Evolutionary conservation across 2,329 filamentous ascomycete species (phyloP), one percentile per base, ranked within the genome.

Genomic region (Sporothrix euskadiensis): DNA sequence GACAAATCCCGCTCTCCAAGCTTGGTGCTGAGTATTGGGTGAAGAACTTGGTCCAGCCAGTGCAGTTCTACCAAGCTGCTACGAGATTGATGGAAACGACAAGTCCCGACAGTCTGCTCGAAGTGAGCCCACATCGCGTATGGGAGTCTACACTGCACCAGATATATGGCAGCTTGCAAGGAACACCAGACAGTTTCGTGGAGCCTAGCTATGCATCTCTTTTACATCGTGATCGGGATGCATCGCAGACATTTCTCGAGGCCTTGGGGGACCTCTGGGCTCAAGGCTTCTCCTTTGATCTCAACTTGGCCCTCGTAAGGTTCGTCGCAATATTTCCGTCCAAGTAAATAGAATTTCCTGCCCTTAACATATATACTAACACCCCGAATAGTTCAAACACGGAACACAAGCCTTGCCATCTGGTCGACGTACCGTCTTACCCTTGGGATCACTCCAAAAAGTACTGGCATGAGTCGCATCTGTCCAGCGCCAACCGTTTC

Each of bases 391-490:
- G 26, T 61, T 6, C n/a, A 22, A 22, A 14, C 39, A 57, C 26
- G 26, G 44, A 44, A 4, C 39, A 9, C 0, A 71, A 19, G 39
- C 73, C 71, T 6, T 57, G 73, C 0, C 76, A 76, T 74, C 76
- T 84, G 8, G 75, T 78, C 1, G 80, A 83, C 66, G 78, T 82
- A 1, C 83, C 84, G 0, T 75, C 79, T 1, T 85, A 85, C 71
- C 80, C 82, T 0, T 85, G 83, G 77, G 80, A 84, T 65, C 82
- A 83, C 56, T 79, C 80, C 4, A 78, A 77, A 2, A 77, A 47
- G 0, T 83, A 82, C 75, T 85, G 83, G 83, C 66, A 77, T 9
- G 83, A 85, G 35, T 78, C 80, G 5, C 78, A 80, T 6, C 66
- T 80, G 3, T 81, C 79, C 49, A 75, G 74, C 1, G 77, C 79